These are phyloP conservation scores for Dactylellina sp. DNA, from an alignment of 2,329 filamentous ascomycete genomes.

Conservation along the genomic window DNA sequence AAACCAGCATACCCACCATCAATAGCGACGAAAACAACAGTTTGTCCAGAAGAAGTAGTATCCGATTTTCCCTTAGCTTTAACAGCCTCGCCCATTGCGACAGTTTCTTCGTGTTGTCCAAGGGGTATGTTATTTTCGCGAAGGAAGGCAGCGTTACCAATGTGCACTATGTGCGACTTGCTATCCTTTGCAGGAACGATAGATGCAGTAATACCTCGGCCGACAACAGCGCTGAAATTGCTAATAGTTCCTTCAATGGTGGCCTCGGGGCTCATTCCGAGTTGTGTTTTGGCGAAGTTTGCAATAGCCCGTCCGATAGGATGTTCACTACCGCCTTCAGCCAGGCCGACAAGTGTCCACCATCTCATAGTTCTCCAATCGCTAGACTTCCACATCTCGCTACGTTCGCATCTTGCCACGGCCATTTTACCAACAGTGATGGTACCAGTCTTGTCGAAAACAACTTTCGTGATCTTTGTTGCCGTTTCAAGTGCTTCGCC, in stretches of 20 bases:
- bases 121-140: constrained; percentile 76
- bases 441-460: constrained; percentile 96
- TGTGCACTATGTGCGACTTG: constrained; percentile 79
- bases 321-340: constrained; percentile 95
- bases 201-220: constrained; percentile 82
- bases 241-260: constrained; percentile 84
- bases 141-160: constrained; percentile 85
- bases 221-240: constrained; percentile 84
- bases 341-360: constrained; percentile 97
- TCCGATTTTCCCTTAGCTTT: constrained; percentile 62
- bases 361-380: constrained; percentile 79
- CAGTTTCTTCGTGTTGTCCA: constrained; percentile 73
- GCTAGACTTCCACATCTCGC: constrained; percentile 75
- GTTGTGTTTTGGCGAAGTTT: constrained; percentile 77
- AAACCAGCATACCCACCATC: constrained; percentile 83
- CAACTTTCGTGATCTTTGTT: constrained; percentile 87
- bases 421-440: constrained; percentile 96
- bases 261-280: constrained; percentile 77
- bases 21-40: constrained; percentile 91
- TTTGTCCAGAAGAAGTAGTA: constrained; percentile 73
- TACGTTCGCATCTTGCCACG: constrained; percentile 78
- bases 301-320: constrained; percentile 93
- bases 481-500: constrained; percentile 90
- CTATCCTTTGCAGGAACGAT: constrained; percentile 83
- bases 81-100: constrained; percentile 66